phyloP scores from a whole-genome alignment of 805 yeast species.

The Yarrowia osloensis region DNA sequence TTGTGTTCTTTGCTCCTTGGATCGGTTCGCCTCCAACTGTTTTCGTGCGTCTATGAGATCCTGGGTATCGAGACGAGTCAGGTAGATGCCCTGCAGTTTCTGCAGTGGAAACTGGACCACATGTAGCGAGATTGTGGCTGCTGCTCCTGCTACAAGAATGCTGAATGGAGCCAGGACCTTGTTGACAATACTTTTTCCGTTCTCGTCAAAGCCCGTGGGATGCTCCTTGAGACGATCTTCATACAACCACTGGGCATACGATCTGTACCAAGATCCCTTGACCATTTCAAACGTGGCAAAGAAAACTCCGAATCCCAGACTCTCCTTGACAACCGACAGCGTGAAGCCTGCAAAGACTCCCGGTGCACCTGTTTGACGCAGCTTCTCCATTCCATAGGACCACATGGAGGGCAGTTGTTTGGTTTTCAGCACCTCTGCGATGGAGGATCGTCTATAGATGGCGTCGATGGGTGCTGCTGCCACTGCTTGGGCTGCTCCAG shows the following conservation, averaged over 20 bases:
- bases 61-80: slow-evolving; percentile 75
- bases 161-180: slow-evolving; percentile 59
- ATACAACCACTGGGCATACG: slow-evolving; percentile 35
- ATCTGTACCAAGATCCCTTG: slow-evolving; percentile 52
- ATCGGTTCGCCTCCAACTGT: slow-evolving; percentile 48
- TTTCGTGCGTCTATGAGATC: slow-evolving; percentile 69
- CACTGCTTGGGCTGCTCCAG: slow-evolving; percentile 84
- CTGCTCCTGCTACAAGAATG: slow-evolving; percentile 79
- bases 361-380: slow-evolving; percentile 69
- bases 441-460: slow-evolving; percentile 75
- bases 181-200: slow-evolving; percentile 26
- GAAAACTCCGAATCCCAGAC: slow-evolving; percentile 78
- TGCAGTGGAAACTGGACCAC: slow-evolving; percentile 80
- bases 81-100: slow-evolving; percentile 76
- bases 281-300: slow-evolving; percentile 78
- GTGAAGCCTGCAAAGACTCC: slow-evolving; percentile 91
- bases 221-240: slow-evolving; percentile 4
- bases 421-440: slow-evolving; percentile 64
- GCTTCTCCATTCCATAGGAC: slow-evolving; percentile 69
- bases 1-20: slow-evolving; percentile 36
- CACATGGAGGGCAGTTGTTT: slow-evolving; percentile 57
- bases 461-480: slow-evolving; percentile 96
- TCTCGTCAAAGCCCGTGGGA: slow-evolving; percentile 18
- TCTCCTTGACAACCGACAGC: slow-evolving; percentile 76
- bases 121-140: slow-evolving; percentile 77